Percentiles rank a stretch among this genome's conserved stretches.
Conservation (phyloP, 805 yeast species). For the Candida nanaspora region DNA sequence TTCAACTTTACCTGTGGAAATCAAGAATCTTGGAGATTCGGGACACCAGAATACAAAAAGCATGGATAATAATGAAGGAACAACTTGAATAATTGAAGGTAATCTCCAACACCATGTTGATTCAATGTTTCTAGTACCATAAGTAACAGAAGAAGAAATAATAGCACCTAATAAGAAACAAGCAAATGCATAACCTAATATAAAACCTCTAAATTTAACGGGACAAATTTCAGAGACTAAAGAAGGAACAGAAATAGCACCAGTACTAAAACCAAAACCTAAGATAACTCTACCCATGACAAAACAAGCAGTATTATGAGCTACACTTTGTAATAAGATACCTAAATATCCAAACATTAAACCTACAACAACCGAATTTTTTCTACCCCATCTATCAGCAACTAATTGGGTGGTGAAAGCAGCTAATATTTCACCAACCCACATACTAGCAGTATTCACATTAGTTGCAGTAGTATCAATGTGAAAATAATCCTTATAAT, state of each 20-base stretch:
- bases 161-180: slow-evolving; percentile 39
- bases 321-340: slow-evolving; percentile 23
- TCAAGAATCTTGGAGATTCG: slow-evolving; percentile 31
- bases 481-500: slow-evolving; percentile 9
- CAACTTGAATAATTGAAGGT: slow-evolving; percentile 44
- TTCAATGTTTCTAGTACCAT: slow-evolving; percentile 26
- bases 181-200: slow-evolving; percentile 34
- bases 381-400: slow-evolving; percentile 18
- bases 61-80: slow-evolving; percentile 38
- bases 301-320: slow-evolving; percentile 24
- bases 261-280: slow-evolving; percentile 22
- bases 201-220: slow-evolving; percentile 18
- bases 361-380: slow-evolving; percentile 12
- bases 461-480: slow-evolving; percentile 5
- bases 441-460: slow-evolving; percentile 11
- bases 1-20: slow-evolving; percentile 26
- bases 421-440: slow-evolving; percentile 23
- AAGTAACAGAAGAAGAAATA: slow-evolving; percentile 33
- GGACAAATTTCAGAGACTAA: slow-evolving; percentile 25
- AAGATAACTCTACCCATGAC: slow-evolving; percentile 24
- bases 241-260: slow-evolving; percentile 18
- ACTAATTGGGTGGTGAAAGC: slow-evolving; percentile 48
- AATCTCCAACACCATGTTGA: slow-evolving; percentile 41
- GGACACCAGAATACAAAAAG: slow-evolving; percentile 42
- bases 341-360: slow-evolving; percentile 16